phyloP scores from a whole-genome alignment of 225 moss, liverwort and hornwort genomes.

The Rhytidiadelphus loreus region DNA sequence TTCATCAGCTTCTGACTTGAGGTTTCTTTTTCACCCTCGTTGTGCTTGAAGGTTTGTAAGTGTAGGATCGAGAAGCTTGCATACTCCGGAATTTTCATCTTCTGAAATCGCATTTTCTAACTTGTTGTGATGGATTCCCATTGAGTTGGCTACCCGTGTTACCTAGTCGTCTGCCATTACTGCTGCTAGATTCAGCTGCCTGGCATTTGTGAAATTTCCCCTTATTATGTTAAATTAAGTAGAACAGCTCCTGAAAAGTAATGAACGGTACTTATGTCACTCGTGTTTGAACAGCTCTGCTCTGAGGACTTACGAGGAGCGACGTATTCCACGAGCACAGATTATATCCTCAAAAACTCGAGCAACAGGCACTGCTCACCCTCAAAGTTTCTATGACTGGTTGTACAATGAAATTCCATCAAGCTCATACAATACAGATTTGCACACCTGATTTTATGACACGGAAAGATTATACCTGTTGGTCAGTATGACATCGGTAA shows the following conservation, averaged over 20 bases:
- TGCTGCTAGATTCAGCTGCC: background rate
- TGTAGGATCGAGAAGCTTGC: background rate
- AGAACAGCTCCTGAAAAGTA: background rate
- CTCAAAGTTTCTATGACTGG: slow-evolving; percentile 55
- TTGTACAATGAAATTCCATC: slow-evolving; percentile 37
- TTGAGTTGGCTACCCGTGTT: background rate
- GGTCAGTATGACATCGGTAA: background rate
- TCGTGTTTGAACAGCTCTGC: slow-evolving; percentile 24
- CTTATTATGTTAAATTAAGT: background rate
- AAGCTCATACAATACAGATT: background rate
- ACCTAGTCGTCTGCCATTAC: background rate
- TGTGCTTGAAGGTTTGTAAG: background rate
- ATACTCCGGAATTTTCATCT: too few relatives aligned
- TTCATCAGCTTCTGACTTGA: slow-evolving; percentile 34
- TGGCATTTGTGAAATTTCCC: background rate
- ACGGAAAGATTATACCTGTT: background rate
- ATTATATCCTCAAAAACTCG: slow-evolving; percentile 31
- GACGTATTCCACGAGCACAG: slow-evolving; percentile 35
- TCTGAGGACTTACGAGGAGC: slow-evolving; percentile 38
- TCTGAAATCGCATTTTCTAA: background rate
- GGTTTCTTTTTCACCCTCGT: slow-evolving; percentile 7
- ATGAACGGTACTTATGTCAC: background rate
- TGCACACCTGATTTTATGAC: background rate
- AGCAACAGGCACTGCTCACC: background rate
- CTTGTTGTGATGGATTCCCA: background rate